phyloP scores from a whole-genome alignment of 176 grass and related monocot species.

The Carex littledalei region DNA sequence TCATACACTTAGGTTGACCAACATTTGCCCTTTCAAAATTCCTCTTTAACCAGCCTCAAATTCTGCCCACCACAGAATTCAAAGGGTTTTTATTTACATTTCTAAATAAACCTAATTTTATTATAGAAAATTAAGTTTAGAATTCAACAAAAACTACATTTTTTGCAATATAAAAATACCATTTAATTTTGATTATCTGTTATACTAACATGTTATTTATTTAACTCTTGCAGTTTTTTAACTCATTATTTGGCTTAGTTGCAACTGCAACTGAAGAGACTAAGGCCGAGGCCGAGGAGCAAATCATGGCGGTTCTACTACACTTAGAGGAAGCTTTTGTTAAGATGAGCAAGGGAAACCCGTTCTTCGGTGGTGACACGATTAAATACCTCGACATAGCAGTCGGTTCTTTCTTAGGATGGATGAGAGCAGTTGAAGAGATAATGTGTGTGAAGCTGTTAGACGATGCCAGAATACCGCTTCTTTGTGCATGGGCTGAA shows the following conservation, averaged over 20 bases:
- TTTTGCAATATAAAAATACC: neutral
- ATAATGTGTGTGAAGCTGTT: slow-evolving; percentile 25
- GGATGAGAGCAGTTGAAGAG: slow-evolving; percentile 32
- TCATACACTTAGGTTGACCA: too few species aligned
- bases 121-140: neutral
- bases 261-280: slow-evolving; percentile 17
- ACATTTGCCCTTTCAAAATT: too few species aligned
- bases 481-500: slow-evolving; percentile 36
- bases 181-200: neutral
- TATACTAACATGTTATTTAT: neutral
- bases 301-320: slow-evolving; percentile 12
- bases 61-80: too few species aligned
- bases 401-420: slow-evolving; percentile 33
- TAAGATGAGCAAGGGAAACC: slow-evolving; percentile 31
- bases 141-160: neutral
- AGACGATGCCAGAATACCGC: slow-evolving; percentile 26
- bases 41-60: too few species aligned
- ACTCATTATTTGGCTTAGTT: slow-evolving; percentile 2
- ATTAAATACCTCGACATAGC: slow-evolving; percentile 36
- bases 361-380: slow-evolving; percentile 37
- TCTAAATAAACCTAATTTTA: too few species aligned
- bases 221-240: slow-evolving; percentile 25
- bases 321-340: slow-evolving; percentile 35
- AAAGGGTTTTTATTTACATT: too few species aligned
- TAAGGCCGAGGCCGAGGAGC: slow-evolving; percentile 23